A percentile compares a stretch with the other conserved stretches of the same genome.
Evolutionary conservation across 306 rosid species (phyloP).

Genomic region (Sicyos edulis): DNA sequence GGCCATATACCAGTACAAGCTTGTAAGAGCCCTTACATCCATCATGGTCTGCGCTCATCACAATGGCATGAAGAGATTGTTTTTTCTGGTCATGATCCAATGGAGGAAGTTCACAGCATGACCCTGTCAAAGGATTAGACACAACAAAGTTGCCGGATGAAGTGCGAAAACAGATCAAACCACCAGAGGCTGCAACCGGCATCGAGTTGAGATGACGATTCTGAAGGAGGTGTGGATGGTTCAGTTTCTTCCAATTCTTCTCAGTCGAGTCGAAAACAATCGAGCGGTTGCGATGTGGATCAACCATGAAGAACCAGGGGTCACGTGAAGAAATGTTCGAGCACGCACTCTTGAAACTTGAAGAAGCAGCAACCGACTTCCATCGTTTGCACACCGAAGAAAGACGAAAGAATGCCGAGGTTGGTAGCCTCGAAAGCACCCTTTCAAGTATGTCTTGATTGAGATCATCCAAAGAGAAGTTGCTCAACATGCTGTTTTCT

Average conservation of each 20-base stretch:
- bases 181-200: constrained; percentile 88
- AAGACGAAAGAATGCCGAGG: constrained; percentile 77
- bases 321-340: constrained; percentile 58
- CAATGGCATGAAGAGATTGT: constrained; percentile 68
- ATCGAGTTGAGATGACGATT: constrained; percentile 39
- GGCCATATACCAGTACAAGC: constrained; percentile 70
- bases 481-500: constrained; percentile 24
- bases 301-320: constrained; percentile 92
- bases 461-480: constrained; percentile 60
- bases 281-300: constrained; percentile 54
- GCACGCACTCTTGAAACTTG: constrained; percentile 81
- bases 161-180: constrained; percentile 73
- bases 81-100: constrained; percentile 31
- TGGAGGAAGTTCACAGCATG: constrained; percentile 51
- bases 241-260: constrained; percentile 61
- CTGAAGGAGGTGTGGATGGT: constrained; percentile 40
- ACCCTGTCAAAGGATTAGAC: constrained; percentile 64
- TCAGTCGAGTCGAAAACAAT: constrained; percentile 69
- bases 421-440: constrained; percentile 80
- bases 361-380: constrained; percentile 66
- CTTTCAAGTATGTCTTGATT: constrained; percentile 82
- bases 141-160: constrained; percentile 43
- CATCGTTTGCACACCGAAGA: constrained; percentile 87
- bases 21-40: constrained; percentile 34
- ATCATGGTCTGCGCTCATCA: constrained; percentile 43